Evolutionary conservation across 768 basidiomycete species (phyloP).

Genomic region (Cantharellus cinnabarinus): DNA sequence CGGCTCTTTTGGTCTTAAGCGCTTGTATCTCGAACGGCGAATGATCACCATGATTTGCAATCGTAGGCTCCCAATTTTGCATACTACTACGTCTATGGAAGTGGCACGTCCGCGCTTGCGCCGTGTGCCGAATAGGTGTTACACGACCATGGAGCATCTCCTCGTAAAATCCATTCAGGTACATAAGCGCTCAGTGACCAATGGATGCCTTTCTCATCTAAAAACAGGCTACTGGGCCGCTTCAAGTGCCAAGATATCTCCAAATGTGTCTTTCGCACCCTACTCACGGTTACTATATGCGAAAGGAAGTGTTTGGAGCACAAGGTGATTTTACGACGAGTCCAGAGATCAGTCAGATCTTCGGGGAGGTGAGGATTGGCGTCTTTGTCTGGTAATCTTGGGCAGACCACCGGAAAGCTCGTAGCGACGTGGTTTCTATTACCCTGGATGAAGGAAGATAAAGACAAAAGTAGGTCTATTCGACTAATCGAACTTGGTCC

Average conservation of each 20-base stretch:
- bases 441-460: constrained; percentile 34
- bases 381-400: constrained; percentile 13
- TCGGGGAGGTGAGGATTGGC: constrained; percentile 58
- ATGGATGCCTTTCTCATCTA: neutral
- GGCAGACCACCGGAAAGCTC: constrained; percentile 33
- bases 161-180: neutral
- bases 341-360: constrained; percentile 89
- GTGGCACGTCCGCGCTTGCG: too few species aligned
- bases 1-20: too few species aligned
- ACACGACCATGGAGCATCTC: neutral
- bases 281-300: constrained; percentile 79
- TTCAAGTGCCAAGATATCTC: constrained; percentile 81
- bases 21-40: too few species aligned
- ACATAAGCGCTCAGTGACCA: neutral
- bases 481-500: constrained; percentile 85
- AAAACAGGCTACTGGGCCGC: constrained; percentile 62
- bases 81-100: too few species aligned
- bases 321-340: constrained; percentile 90
- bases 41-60: too few species aligned
- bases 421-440: constrained; percentile 71
- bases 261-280: constrained; percentile 80
- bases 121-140: too few species aligned
- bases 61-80: too few species aligned
- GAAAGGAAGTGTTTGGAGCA: constrained; percentile 60
- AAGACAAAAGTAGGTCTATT: constrained; percentile 28